phyloP scores from a whole-genome alignment of 768 basidiomycete species.

The Gloeostereum incarnatum region DNA sequence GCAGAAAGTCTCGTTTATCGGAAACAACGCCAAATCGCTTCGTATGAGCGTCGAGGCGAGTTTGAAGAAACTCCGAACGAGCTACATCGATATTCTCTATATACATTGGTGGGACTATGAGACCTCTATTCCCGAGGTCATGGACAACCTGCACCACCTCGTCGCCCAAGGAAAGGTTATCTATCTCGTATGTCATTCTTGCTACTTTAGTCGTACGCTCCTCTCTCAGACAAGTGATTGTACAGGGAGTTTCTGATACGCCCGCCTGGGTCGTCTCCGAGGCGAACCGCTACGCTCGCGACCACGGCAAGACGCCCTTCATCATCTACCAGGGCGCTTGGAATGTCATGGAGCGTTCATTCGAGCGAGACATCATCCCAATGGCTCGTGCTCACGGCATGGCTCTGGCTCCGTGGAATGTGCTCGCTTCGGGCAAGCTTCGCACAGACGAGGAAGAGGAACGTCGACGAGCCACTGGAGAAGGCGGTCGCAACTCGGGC shows the following conservation, averaged over 20 bases:
- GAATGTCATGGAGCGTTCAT: constrained; percentile 24
- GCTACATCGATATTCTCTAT: constrained; percentile 36
- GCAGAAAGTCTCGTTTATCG: constrained; percentile 30
- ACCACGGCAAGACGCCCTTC: constrained; percentile 33
- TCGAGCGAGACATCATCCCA: constrained; percentile 38
- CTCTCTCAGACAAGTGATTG: no score
- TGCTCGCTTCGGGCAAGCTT: constrained; percentile 18
- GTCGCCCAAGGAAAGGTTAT: no score
- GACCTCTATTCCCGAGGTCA: constrained; percentile 36
- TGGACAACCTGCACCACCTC: no score
- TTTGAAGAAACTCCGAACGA: constrained; percentile 29
- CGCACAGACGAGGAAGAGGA: constrained; percentile 20
- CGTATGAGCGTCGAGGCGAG: constrained; percentile 23
- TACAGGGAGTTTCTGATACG: no score
- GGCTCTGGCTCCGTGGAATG: constrained; percentile 29
- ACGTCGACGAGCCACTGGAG: constrained; percentile 15
- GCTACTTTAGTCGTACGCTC: no score
- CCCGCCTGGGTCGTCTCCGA: no score
- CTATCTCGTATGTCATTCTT: no score
- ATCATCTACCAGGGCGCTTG: constrained; percentile 34
- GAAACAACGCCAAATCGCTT: constrained; percentile 38
- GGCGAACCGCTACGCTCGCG: constrained; percentile 34
- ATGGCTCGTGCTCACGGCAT: constrained; percentile 21
- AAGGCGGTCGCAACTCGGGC: constrained; percentile 17
- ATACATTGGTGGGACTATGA: constrained; percentile 37